Evolutionary conservation across 1,284 basidiomycete genomes (phyloP).

Genomic region (Afroboletus lepidellus): DNA sequence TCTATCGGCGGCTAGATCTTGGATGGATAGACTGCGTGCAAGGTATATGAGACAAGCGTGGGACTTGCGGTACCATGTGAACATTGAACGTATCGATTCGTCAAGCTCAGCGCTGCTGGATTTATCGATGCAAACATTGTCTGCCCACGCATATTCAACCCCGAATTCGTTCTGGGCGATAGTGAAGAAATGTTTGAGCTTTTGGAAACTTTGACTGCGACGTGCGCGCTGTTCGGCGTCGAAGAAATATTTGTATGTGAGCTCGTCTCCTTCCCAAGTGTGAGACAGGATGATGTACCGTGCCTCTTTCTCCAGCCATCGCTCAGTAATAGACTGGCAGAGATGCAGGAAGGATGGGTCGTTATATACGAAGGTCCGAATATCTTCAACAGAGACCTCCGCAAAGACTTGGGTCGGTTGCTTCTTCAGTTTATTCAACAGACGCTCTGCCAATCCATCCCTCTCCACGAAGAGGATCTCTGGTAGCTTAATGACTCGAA

Average conservation of each 20-base stretch:
- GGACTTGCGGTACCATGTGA: constrained; percentile 9
- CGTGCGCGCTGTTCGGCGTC: neutral
- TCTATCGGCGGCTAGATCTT: neutral
- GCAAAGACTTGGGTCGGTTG: neutral
- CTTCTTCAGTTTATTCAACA: neutral
- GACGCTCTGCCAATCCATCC: neutral
- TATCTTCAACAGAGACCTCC: neutral
- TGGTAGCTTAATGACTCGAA: neutral
- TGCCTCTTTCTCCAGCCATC: constrained; percentile 1
- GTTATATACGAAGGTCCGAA: neutral
- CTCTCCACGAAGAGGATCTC: neutral
- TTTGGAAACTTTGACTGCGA: neutral
- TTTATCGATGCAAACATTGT: constrained; percentile 12
- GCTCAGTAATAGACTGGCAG: neutral
- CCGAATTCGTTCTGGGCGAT: neutral
- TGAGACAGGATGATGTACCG: neutral
- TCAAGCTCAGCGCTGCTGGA: constrained; percentile 7
- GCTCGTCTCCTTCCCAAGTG: neutral
- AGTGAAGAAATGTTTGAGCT: neutral
- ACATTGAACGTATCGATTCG: constrained; percentile 13
- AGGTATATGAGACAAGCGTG: constrained; percentile 7
- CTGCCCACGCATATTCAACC: constrained; percentile 6
- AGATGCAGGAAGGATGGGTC: neutral
- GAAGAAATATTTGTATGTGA: neutral
- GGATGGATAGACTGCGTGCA: neutral